Evolutionary conservation across 306 rosid genomes (phyloP).

Genomic region (Cucurbita pepo): DNA sequence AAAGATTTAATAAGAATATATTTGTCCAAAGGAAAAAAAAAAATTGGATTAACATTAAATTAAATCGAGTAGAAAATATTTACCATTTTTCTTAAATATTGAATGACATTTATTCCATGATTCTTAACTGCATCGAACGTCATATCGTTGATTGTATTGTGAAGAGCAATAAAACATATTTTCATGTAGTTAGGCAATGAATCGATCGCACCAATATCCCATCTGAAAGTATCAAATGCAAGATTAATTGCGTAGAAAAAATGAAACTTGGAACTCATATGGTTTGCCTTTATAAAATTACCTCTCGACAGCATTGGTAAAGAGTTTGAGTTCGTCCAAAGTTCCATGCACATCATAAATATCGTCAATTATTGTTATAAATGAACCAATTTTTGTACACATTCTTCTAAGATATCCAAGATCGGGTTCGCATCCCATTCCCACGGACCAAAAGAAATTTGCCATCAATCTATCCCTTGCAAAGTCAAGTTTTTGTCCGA

Average conservation of each 20-base stretch:
- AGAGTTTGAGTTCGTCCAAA: constrained; percentile 2
- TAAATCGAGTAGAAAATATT: too few species aligned
- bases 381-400: background rate
- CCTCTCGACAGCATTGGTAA: constrained; percentile 1
- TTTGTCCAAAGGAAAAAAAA: too few species aligned
- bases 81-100: constrained; percentile 7
- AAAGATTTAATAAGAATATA: background rate
- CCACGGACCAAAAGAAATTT: background rate
- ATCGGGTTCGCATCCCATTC: background rate
- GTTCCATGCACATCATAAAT: constrained; percentile 5
- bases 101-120: background rate
- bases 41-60: background rate
- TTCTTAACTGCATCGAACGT: background rate
- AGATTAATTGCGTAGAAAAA: too few species aligned
- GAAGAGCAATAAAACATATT: constrained; percentile 5
- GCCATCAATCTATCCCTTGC: constrained; percentile 4
- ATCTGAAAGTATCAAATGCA: background rate
- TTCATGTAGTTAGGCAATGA: constrained; percentile 10
- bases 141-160: constrained; percentile 6
- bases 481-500: background rate
- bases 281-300: background rate
- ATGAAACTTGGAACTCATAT: too few species aligned
- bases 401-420: background rate
- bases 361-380: constrained; percentile 6
- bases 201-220: constrained; percentile 3